phyloP scores from a whole-genome alignment of 495 filamentous ascomycete genomes.

The Penicillium lividum region DNA sequence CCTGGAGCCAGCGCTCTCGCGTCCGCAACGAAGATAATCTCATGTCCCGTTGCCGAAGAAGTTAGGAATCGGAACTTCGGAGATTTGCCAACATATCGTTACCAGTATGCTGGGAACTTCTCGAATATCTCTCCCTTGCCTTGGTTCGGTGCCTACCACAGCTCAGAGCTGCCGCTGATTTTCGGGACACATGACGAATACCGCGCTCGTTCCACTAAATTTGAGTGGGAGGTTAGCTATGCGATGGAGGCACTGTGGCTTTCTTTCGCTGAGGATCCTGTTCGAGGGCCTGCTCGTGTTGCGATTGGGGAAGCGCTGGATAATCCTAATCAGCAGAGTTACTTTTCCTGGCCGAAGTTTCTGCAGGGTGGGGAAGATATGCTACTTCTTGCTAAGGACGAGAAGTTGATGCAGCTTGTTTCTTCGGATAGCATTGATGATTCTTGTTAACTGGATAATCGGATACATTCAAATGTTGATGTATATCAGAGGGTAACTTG shows the following conservation, averaged over 20 bases:
- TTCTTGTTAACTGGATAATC: too few relatives aligned
- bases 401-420: constrained; percentile 12
- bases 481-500: too few relatives aligned
- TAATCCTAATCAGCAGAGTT: constrained; percentile 11
- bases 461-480: too few relatives aligned
- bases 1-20: constrained; percentile 5
- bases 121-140: constrained; percentile 38
- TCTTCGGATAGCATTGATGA: constrained; percentile 31
- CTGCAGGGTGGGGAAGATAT: constrained; percentile 6
- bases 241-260: constrained; percentile 16
- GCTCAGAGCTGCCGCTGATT: constrained; percentile 42
- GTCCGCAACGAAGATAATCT: constrained; percentile 15
- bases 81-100: constrained; percentile 34
- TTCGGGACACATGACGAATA: constrained; percentile 40
- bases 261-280: constrained; percentile 11
- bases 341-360: constrained; percentile 12
- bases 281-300: constrained; percentile 5
- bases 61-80: constrained; percentile 13
- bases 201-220: constrained; percentile 12
- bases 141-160: constrained; percentile 49
- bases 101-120: constrained; percentile 51
- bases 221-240: constrained; percentile 21
- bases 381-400: constrained; percentile 10
- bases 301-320: constrained; percentile 2
- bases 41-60: constrained; percentile 16